These are phyloP conservation scores for Staphylotrichum tortipilum DNA, from an alignment of 495 filamentous ascomycete species.

Conservation along the genomic window DNA sequence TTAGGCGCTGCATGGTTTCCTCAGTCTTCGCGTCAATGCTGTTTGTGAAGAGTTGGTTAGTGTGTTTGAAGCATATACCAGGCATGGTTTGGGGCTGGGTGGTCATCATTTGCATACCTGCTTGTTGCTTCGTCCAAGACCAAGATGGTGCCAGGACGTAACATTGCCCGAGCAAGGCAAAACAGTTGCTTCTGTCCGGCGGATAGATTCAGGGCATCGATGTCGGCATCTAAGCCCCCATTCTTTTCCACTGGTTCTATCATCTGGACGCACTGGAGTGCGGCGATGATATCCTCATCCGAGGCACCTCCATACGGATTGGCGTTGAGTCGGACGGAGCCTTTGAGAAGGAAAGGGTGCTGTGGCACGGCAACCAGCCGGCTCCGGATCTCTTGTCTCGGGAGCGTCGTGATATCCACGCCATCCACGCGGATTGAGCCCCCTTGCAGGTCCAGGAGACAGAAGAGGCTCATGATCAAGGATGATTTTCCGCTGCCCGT, in stretches of 20 bases:
- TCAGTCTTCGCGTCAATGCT: slow-evolving; percentile 25
- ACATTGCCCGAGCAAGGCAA: slow-evolving; percentile 51
- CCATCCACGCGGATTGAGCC: slow-evolving; percentile 31
- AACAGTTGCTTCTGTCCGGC: slow-evolving; percentile 54
- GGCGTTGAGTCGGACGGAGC: slow-evolving; percentile 38
- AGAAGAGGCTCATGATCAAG: slow-evolving; percentile 29
- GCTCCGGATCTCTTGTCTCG: slow-evolving; percentile 25
- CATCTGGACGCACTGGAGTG: slow-evolving; percentile 31
- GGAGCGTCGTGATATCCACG: slow-evolving; percentile 27
- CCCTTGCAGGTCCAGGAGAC: slow-evolving; percentile 22
- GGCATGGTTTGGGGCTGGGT: too few relatives aligned
- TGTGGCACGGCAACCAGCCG: slow-evolving; percentile 38
- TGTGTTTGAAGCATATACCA: too few relatives aligned
- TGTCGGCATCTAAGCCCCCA: slow-evolving; percentile 33
- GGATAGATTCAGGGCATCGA: slow-evolving; percentile 25
- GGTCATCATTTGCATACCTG: too few relatives aligned
- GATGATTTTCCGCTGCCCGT: slow-evolving; percentile 37
- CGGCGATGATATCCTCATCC: slow-evolving; percentile 30
- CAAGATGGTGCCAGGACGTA: slow-evolving; percentile 29
- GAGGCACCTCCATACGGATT: slow-evolving; percentile 30
- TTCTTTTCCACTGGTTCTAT: slow-evolving; percentile 30
- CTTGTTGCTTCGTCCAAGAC: slow-evolving; percentile 27
- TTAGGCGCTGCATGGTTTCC: slow-evolving; percentile 21
- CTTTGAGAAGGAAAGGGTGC: slow-evolving; percentile 37
- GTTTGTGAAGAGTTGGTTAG: not conserved